These are phyloP conservation scores for Collybia sp. DNA, from an alignment of 768 basidiomycete genomes.

Conservation along the genomic window DNA sequence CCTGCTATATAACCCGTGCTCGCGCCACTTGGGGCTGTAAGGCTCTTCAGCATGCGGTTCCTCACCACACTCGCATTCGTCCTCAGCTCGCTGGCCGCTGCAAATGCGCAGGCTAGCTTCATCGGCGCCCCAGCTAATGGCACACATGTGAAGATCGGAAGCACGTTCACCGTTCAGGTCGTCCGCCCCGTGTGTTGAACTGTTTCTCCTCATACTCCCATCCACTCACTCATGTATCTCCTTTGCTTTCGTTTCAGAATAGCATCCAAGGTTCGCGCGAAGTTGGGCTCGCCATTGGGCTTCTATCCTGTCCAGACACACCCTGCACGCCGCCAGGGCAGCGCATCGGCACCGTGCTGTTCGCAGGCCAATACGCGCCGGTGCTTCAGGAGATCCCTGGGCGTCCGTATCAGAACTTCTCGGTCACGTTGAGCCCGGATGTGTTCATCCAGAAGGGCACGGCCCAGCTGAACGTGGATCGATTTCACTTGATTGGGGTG, in stretches of 20 bases:
- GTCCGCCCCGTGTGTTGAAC: conserved; percentile 27
- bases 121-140: conserved; percentile 28
- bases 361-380: conserved; percentile 33
- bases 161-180: conserved; percentile 30
- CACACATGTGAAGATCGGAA: conserved; percentile 21
- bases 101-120: conserved; percentile 26
- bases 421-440: conserved; percentile 24
- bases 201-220: too few relatives aligned
- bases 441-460: conserved; percentile 10
- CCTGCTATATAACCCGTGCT: too few relatives aligned
- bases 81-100: conserved; percentile 13
- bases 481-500: conserved; percentile 29
- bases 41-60: conserved; percentile 7
- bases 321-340: conserved; percentile 13
- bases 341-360: conserved; percentile 34
- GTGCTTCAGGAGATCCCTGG: conserved; percentile 22
- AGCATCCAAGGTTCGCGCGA: conserved; percentile 34
- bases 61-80: conserved; percentile 7
- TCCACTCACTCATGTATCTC: too few relatives aligned
- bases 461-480: conserved; percentile 21
- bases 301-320: conserved; percentile 29
- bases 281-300: conserved; percentile 37
- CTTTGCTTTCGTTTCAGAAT: conserved; percentile 17
- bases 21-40: too few relatives aligned
- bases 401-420: conserved; percentile 41